These are phyloP conservation scores for Annona cherimola DNA, from an alignment of 164 flowering plant genomes.

Conservation along the genomic window DNA sequence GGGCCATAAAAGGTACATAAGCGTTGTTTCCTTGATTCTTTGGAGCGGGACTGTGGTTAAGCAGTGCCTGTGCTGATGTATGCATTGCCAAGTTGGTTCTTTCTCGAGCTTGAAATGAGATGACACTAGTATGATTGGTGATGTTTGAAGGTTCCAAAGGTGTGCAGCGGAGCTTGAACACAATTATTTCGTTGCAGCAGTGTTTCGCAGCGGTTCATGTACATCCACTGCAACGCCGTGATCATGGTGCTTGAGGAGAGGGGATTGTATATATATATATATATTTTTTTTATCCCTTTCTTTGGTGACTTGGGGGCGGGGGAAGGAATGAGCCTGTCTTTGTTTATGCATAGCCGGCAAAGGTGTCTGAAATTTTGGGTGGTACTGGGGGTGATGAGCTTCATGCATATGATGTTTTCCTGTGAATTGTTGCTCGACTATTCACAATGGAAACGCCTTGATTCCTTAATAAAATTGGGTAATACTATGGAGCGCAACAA, in stretches of 20 bases:
- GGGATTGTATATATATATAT: constrained; percentile 2
- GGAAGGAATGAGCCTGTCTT: no score
- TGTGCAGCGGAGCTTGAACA: neutral
- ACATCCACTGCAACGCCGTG: neutral
- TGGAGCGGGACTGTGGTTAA: neutral
- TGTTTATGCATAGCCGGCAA: no score
- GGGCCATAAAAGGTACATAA: constrained; percentile 19
- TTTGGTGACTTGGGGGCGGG: no score
- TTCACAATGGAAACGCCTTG: neutral
- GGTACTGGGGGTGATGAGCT: neutral
- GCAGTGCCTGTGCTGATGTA: neutral
- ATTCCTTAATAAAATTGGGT: no score
- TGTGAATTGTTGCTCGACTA: neutral
- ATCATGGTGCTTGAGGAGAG: constrained; percentile 1
- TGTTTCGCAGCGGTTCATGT: neutral
- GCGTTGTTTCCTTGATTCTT: neutral
- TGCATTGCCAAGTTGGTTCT: neutral
- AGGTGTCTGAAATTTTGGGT: neutral
- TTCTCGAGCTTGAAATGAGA: neutral
- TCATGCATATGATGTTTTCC: no score
- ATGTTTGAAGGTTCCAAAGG: neutral
- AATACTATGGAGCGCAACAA: no score
- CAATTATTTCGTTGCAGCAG: neutral
- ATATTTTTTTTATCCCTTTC: neutral
- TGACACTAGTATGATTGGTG: neutral